Evolutionary conservation across 345 rosid species (phyloP).

Genomic region (Eutrema yunnanense): DNA sequence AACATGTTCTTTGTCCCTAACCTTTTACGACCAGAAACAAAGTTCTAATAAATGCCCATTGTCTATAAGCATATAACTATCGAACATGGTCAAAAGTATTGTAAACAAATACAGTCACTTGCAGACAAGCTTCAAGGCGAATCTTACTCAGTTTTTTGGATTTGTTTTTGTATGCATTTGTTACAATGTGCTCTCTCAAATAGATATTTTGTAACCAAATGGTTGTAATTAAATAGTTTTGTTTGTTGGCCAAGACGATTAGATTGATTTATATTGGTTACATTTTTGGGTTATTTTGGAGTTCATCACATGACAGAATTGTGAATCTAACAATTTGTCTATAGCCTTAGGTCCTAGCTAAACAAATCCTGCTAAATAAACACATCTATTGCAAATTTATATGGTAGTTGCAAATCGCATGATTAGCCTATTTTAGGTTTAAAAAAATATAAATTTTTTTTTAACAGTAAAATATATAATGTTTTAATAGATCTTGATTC

Average conservation of each 20-base stretch:
- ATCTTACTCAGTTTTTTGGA: constrained; percentile 10
- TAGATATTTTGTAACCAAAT: constrained; percentile 22
- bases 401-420: background rate
- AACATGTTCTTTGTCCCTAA: constrained; percentile 17
- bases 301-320: constrained; percentile 20
- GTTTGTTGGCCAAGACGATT: constrained; percentile 4
- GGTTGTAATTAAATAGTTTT: constrained; percentile 6
- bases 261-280: background rate
- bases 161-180: constrained; percentile 3
- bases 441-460: too few relatives aligned
- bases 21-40: constrained; percentile 24
- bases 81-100: constrained; percentile 11
- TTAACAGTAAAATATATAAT: too few relatives aligned
- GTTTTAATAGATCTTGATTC: background rate
- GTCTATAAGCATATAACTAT: constrained; percentile 14
- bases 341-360: background rate
- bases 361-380: background rate
- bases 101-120: constrained; percentile 19
- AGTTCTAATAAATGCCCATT: constrained; percentile 19
- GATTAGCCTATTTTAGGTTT: background rate
- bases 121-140: constrained; percentile 22
- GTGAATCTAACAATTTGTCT: constrained; percentile 13
- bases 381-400: background rate
- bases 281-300: background rate
- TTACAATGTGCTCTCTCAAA: constrained; percentile 4